Evolutionary conservation across 1,139 yeast genomes (phyloP), one percentile per base, ranked within the genome.

Genomic region (Scheffersomyces cryptocercus): DNA sequence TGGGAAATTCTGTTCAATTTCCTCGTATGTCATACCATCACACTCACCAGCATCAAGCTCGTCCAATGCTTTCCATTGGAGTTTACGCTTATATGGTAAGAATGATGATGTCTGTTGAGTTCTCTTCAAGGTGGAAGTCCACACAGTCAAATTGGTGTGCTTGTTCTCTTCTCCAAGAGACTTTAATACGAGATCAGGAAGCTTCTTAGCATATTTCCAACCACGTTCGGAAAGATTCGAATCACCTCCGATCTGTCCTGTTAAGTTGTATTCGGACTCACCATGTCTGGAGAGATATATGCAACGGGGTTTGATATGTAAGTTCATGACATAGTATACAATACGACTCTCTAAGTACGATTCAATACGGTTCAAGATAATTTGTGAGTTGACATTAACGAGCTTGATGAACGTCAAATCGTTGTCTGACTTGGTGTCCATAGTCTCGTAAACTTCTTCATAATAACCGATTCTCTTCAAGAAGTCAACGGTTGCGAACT

Each of bases 11-110:
- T 79, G 73, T 58, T 90, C 91, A 54, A 65, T 87, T 55, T 93
- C 96, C 40, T 82, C 81, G 58, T 90, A 89, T 0, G 97, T 89
- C 87, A 90, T 78, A 3, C 97, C 98, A 62, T 93, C 99, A 64
- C 99, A 93, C 32, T 90, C 95, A 9, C 99, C 99, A 0, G 99
- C 99, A 65, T 93, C 99, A 50, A 93, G 78, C 67, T 93, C 99
- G 64, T 93, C 99, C 52, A 93, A 73, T 0, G 98, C 98, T 65
- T 93, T 93, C 99, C 99, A 93, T 52, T 85, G 88, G 52, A 90
- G 73, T 63, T 90, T 86, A 45, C 70, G 70, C 47, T 85, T 83
- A 65, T 87, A 89, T 1, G 95, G 91, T 55, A 93, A 73, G 61
- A 77, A 80, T 46, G 88, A 82, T 0, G 97, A 91, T 0, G 98